Evolutionary conservation across 768 basidiomycete species (phyloP), one percentile per base, ranked within the genome.

Genomic region (Panus rudis): DNA sequence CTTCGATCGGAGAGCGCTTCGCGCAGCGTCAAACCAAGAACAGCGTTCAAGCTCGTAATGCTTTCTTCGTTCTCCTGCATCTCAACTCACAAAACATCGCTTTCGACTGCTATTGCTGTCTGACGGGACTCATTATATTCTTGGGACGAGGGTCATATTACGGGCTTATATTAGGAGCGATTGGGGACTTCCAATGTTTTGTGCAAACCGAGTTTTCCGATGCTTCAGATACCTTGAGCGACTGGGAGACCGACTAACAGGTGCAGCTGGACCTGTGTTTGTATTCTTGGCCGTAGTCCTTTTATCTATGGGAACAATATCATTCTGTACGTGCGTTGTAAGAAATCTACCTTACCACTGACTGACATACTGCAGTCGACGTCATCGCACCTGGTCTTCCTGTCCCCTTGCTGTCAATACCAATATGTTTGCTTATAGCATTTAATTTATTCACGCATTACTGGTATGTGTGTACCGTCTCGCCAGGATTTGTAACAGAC

Each of bases 191-290:
- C n/a, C 30, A 22, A 56, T 56, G 49, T 48, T 55, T 31, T 59
- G 52, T 46, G 55, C 59, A 2, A 33, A 50, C 37, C 47, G 48
- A 5, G 73, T 76, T 47, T 82, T 81, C 51, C 65, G 69, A 23
- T 83, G 81, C 56, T 83, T 80, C 65, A 78, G 69, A 57, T 62
- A 60, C 12, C 59, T 93, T 11, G 92, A 97, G 65, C 66, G 78
- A 41, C 62, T 68, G 38, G 93, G 76, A 4, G 90, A 96, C 61
- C 68, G 73, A 51, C 54, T 94, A 28, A 96, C 91, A 0, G 91
- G 92, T 41, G 84, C 87, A 41, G 92, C 89, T 23, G 94, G 94
- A 0, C 94, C 92, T 0, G 78, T 84, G 55, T 98, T 98, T 59
- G 78, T 98, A 28, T 73, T 66, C 1, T 67, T 94, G n/a, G 93